Base-by-base conservation (phyloP, 2,329 filamentous ascomycete species). In the Botryotinia convoluta region DNA sequence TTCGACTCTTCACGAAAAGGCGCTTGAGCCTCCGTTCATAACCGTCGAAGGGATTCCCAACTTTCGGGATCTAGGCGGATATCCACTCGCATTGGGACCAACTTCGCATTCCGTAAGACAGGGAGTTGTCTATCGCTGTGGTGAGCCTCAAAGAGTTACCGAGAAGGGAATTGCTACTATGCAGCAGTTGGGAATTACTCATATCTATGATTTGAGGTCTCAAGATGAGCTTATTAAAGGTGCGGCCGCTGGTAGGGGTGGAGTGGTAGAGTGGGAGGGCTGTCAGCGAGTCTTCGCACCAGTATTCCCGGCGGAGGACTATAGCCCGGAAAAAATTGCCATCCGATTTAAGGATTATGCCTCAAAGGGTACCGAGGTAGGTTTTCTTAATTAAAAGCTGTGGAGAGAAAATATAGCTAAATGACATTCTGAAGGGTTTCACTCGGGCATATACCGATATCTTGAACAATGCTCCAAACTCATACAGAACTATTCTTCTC, bases 141-240 rank as follows among this genome's bases (percentile, higher is more conserved):
- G 90, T 3, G 91, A 93, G 76, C 89, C 91, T 26, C 88, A 87
- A 29, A 83, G 83, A 73, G 83, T 91, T 57, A 88, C 88, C 1
- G 80, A 84, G 39, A 82, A 85, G 37, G 90, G 90, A 26, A 81
- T 88, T 10, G 78, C 82, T 12, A 84, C 83, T 61, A 84, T 93
- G 74, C 84, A 84, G 44, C 77, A 81, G 8, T 83, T 93, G 71
- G 86, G 87, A n/a, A 87, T 95, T 76, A 86, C 84, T 37, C 84
- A 86, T 75, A 86, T 93, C 69, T 94, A 90, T 80, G 92, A 94
- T 82, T 84, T 94, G 16, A 87, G 92, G 72, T 91, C 88, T 39
- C 81, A 82, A 29, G 83, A 84, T 29, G 91, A 93, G 82, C 87
- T 92, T 70, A 82, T 86, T 72, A 79, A 82, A 78, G 78, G 83